Evolutionary conservation across 345 rosid species (phyloP).

Genomic region (Murraya koenigii): DNA sequence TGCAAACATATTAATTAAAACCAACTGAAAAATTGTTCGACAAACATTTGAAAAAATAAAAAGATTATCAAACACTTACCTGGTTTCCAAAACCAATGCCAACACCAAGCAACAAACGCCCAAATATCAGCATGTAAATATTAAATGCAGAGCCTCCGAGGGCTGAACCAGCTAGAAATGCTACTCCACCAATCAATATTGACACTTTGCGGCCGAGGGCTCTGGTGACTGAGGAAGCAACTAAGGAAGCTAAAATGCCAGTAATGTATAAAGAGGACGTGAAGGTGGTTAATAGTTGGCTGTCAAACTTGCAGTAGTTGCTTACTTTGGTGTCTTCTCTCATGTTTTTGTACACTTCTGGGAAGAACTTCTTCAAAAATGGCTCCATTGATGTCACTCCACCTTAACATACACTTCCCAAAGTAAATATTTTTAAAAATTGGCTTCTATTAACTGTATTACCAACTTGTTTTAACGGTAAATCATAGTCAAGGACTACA

Average conservation of each 20-base stretch:
- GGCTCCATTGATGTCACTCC: slow-evolving; percentile 19
- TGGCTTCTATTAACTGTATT: too few species aligned
- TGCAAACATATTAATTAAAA: slow-evolving; percentile 12
- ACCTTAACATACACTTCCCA: too few species aligned
- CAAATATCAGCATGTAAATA: slow-evolving; percentile 58
- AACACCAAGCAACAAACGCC: slow-evolving; percentile 65
- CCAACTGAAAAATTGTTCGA: background rate
- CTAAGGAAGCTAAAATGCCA: slow-evolving; percentile 55
- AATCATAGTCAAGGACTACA: too few species aligned
- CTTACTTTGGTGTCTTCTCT: too few species aligned
- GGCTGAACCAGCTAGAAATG: slow-evolving; percentile 61
- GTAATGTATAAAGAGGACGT: too few species aligned
- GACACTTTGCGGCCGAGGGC: slow-evolving; percentile 63
- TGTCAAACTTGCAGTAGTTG: too few species aligned
- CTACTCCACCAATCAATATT: slow-evolving; percentile 52
- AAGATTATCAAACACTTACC: slow-evolving; percentile 28
- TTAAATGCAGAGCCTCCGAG: slow-evolving; percentile 55
- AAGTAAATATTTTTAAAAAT: too few species aligned
- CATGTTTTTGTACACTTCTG: too few species aligned
- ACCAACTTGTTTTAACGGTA: too few species aligned
- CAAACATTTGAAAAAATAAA: too few species aligned
- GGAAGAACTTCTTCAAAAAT: too few species aligned
- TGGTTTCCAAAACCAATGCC: slow-evolving; percentile 80
- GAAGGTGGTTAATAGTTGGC: too few species aligned
- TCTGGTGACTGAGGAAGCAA: slow-evolving; percentile 57